phyloP scores from a whole-genome alignment of 2,329 filamentous ascomycete species.

The Epichloe festucae region DNA sequence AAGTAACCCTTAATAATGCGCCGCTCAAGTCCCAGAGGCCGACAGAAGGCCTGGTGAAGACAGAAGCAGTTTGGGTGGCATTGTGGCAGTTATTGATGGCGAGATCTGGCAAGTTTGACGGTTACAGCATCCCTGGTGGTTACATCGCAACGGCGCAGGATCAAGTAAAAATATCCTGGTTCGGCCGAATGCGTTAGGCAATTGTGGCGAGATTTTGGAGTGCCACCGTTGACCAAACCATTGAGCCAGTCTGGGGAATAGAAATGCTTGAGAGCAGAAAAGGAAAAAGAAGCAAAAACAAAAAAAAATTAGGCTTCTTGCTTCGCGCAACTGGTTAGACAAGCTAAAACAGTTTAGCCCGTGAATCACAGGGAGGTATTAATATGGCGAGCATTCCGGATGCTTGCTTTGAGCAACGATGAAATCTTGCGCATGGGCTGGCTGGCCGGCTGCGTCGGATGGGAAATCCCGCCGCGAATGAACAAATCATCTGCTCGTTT shows the following conservation, averaged over 20 bases:
- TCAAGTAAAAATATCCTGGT: constrained; percentile 8
- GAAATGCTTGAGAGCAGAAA: too few relatives aligned
- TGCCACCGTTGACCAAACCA: background rate
- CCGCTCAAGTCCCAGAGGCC: constrained; percentile 2
- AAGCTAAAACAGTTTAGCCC: too few relatives aligned
- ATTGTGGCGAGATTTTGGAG: background rate
- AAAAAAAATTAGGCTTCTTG: too few relatives aligned
- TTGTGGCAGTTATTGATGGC: constrained; percentile 4
- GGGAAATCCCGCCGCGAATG: background rate
- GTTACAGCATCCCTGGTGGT: constrained; percentile 11
- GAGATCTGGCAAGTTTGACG: constrained; percentile 10
- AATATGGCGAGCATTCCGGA: constrained; percentile 16
- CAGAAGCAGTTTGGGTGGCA: background rate
- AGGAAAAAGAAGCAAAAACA: too few relatives aligned
- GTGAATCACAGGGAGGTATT: background rate
- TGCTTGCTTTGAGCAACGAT: constrained; percentile 13
- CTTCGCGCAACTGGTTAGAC: background rate
- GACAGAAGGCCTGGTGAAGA: constrained; percentile 4
- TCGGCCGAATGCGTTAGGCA: constrained; percentile 6
- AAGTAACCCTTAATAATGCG: constrained; percentile 9
- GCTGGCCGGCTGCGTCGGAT: constrained; percentile 7
- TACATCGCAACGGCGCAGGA: constrained; percentile 12
- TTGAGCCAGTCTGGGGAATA: too few relatives aligned
- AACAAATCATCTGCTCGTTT: background rate
- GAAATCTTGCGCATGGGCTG: constrained; percentile 10